These are phyloP conservation scores for Ceratocystis alfenasii DNA, from an alignment of 2,329 filamentous ascomycete genomes.

Conservation along the genomic window DNA sequence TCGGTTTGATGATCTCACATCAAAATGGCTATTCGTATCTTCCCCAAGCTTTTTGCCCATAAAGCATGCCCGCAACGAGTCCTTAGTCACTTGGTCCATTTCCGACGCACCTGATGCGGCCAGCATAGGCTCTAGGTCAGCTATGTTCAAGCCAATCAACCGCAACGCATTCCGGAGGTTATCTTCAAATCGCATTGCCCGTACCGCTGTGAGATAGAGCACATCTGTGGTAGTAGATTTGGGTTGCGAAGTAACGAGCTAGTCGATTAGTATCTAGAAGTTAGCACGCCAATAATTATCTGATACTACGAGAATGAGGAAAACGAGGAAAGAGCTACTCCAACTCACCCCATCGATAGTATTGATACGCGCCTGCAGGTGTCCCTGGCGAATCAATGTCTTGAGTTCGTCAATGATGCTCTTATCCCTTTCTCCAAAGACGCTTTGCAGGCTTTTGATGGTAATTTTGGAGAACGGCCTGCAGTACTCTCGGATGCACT, in stretches of 20 bases:
- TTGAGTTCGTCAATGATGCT: conserved; percentile 65
- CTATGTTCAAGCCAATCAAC: conserved; percentile 3
- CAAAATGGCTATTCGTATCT: neutral
- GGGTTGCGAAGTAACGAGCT: conserved; percentile 21
- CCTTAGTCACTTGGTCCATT: neutral
- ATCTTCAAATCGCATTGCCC: neutral
- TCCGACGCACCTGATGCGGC: neutral
- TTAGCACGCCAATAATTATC: neutral
- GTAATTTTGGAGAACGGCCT: conserved; percentile 81
- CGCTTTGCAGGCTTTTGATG: conserved; percentile 61
- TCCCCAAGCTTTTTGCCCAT: neutral
- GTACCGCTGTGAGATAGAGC: conserved; percentile 4
- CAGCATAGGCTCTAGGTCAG: neutral
- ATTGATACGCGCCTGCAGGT: conserved; percentile 70
- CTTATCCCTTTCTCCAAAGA: conserved; percentile 55
- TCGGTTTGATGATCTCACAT: neutral
- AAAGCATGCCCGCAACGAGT: neutral
- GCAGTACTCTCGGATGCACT: conserved; percentile 89
- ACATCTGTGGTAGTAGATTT: conserved; percentile 13
- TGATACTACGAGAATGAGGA: neutral
- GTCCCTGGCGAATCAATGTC: conserved; percentile 59
- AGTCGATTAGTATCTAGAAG: neutral
- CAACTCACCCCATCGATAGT: conserved; percentile 56
- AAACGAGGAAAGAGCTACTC: no score
- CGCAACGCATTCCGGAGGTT: conserved; percentile 11